Conservation (phyloP, 2,329 filamentous ascomycete species). For the Nemania diffusa region DNA sequence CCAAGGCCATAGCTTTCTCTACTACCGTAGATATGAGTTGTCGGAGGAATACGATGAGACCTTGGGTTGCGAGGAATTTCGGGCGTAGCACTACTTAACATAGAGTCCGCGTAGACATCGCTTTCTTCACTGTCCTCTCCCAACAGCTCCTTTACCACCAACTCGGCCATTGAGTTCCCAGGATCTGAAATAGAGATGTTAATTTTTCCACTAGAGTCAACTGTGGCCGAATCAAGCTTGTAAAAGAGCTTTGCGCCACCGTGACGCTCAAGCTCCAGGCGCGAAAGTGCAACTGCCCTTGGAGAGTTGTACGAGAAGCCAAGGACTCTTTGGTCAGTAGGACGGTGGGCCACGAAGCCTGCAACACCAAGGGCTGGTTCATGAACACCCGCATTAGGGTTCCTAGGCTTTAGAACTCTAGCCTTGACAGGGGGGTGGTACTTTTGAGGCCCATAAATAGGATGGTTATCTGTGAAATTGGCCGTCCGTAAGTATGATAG, state of each 20-base stretch:
- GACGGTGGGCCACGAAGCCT: slow-evolving; percentile 60
- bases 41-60: neutral
- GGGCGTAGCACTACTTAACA: slow-evolving; percentile 7
- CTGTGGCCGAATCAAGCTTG: slow-evolving; percentile 59
- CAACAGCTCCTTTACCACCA: slow-evolving; percentile 60
- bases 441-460: slow-evolving; percentile 68
- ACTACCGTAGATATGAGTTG: slow-evolving; percentile 45
- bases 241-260: slow-evolving; percentile 68
- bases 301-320: slow-evolving; percentile 9
- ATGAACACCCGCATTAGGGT: slow-evolving; percentile 36
- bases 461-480: slow-evolving; percentile 67
- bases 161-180: slow-evolving; percentile 48
- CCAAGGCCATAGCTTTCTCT: slow-evolving; percentile 54
- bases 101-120: slow-evolving; percentile 38
- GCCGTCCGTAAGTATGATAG: slow-evolving; percentile 69
- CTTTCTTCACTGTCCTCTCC: slow-evolving; percentile 49
- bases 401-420: slow-evolving; percentile 61
- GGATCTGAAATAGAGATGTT: slow-evolving; percentile 57
- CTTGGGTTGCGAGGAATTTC: slow-evolving; percentile 19
- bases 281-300: slow-evolving; percentile 32
- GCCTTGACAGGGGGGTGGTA: slow-evolving; percentile 60
- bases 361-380: slow-evolving; percentile 63
- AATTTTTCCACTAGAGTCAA: slow-evolving; percentile 64
- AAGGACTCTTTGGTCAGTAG: slow-evolving; percentile 12
- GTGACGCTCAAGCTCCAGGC: slow-evolving; percentile 58